Evolutionary conservation across 1,284 basidiomycete genomes (phyloP).

Genomic region (Ganoderma leucocontextum): DNA sequence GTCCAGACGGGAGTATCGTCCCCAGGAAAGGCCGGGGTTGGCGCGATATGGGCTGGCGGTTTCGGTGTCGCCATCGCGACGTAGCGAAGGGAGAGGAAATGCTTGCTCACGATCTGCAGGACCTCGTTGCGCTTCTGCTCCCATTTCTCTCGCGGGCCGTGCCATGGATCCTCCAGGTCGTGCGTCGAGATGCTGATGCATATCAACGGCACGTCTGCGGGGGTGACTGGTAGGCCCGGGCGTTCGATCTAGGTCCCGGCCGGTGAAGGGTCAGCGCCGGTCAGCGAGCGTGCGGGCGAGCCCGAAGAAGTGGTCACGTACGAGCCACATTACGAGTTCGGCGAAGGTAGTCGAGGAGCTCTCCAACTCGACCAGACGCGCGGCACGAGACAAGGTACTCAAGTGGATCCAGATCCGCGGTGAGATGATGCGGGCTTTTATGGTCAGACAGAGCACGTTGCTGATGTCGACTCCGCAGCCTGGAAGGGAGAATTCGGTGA

Average conservation of each 20-base stretch:
- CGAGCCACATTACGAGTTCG: neutral
- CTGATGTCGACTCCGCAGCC: neutral
- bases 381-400: neutral
- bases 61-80: conserved; percentile 6
- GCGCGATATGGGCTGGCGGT: neutral
- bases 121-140: neutral
- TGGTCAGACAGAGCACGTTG: neutral
- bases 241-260: neutral
- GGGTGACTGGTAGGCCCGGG: neutral
- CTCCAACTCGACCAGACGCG: neutral
- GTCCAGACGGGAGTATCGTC: conserved; percentile 11
- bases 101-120: neutral
- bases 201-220: neutral
- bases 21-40: neutral
- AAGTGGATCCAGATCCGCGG: neutral
- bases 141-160: neutral
- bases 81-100: conserved; percentile 13
- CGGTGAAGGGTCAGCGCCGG: neutral
- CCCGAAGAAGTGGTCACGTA: neutral
- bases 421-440: neutral
- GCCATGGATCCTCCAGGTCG: neutral
- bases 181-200: conserved; percentile 1
- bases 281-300: neutral
- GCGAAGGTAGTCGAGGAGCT: neutral
- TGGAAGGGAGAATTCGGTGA: neutral